Evolutionary conservation across 2,329 filamentous ascomycete species (phyloP), one percentile per base, ranked within the genome.

Genomic region (Tolypocladium endophyticum): DNA sequence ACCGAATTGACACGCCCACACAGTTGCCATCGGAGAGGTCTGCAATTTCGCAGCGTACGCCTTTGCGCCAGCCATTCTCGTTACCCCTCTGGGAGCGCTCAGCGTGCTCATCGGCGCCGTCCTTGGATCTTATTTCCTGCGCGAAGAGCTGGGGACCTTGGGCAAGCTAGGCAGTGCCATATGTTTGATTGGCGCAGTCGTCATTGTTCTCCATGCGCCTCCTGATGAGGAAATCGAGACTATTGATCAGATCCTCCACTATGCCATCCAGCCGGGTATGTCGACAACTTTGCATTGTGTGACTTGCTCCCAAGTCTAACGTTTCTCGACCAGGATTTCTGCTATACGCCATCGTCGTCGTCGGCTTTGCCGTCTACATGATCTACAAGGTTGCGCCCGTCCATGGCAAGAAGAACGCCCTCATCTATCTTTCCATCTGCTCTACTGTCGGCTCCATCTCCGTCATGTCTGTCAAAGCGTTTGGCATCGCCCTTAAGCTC

Each of bases 401-500:
- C 59, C 87, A 99, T 70, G 94, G 94, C 71, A 96, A 91, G 81
- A 92, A 89, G 76, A 99, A 97, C 72, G 93, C 94, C 12, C 83
- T 99, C 67, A 89, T 99, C 67, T 99, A 93, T 76, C 87, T 99
- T 66, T 97, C 92, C 66, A 97, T 99, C 67, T 99, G 94, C 81
- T 97, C 92, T 57, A 95, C 92, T 4, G 92, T 97, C 64, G 94
- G 94, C 68, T 96, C 92, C 58, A 88, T 99, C 63, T 97, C 94
- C 16, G 93, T 99, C 79, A 99, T 99, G 94, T 92, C 94, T 38
- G 90, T 97, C 75, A 99, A 99, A 79, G 94, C 94, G 5, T 97
- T 99, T 68, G 94, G 94, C 60, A 97, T 97, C 72, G 95, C 94
- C 41, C 81, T 99, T 65, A 99, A 99, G 77, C 86, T 99, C 70